Base-by-base conservation (phyloP, 768 basidiomycete species). In the Tylopilus balloui region DNA sequence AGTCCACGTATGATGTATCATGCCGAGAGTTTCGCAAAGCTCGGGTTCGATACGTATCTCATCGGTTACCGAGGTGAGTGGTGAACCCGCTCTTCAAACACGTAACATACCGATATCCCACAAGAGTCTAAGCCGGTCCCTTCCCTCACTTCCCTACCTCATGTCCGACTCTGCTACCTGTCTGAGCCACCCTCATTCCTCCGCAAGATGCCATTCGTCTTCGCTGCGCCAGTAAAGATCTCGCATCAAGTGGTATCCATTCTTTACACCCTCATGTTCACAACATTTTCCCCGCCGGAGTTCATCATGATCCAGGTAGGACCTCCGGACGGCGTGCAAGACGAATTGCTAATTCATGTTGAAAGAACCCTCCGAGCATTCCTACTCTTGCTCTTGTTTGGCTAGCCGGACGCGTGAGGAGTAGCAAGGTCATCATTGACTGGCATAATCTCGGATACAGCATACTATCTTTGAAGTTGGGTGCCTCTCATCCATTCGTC, bases 1-100 rank as follows among this genome's bases (percentile, higher is more conserved):
- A 92, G 89, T 64, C 96, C 96, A 11, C 77, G 96, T 46, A 98
- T 97, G 91, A 95, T 97, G 91, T 97, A 97, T 66, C 96, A 99
- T 59, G 87, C 95, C 0, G 83, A 95, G 64, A 93, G 89, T 62
- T 89, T 99, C 63, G 86, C 90, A 32, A 79, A 84, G 48, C 77
- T 83, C 45, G 81, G 77, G 6, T 96, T 90, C 66, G 70, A 78
- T 50, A 92, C 91, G 2, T 80, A 81, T 57, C 62, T 99, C 15
- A 79, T 98, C 47, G 95, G 92, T 14, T 96, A 96, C 65, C 71
- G 74, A 69, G 92, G 95, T 92, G 55, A 56, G 78, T 34, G 45
- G 32, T 29, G 9, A n/a, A 34, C 2, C 25, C n/a, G 17, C 20
- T 15, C 11, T 31, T 9, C 3, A 10, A 8, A 15, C 13, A 9